Percentiles rank a stretch among this genome's conserved stretches.
These are phyloP conservation scores for Lentinula detonsa DNA, from an alignment of 768 basidiomycete species.

Conservation along the genomic window DNA sequence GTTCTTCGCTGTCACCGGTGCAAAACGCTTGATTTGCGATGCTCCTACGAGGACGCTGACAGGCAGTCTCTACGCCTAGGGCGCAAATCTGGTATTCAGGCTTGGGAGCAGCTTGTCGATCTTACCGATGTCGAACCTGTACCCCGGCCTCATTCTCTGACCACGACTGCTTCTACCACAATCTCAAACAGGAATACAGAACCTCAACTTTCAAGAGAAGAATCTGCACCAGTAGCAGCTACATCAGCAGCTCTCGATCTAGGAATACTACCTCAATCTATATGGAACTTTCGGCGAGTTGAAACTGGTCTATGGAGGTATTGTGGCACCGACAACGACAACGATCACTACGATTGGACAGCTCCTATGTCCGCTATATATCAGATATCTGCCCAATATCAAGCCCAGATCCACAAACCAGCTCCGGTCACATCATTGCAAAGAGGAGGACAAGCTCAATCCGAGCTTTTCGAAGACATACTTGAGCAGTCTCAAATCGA, in stretches of 20 bases:
- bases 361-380: background rate
- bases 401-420: background rate
- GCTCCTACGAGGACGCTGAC: background rate
- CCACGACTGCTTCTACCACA: background rate
- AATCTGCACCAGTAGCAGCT: background rate
- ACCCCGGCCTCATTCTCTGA: background rate
- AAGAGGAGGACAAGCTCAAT: background rate
- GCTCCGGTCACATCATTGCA: background rate
- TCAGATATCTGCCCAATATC: background rate
- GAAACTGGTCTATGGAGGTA: background rate
- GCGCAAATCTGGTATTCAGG: background rate
- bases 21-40: background rate
- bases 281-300: background rate
- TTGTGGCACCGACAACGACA: background rate
- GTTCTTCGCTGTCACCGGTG: slow-evolving; percentile 1
- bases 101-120: background rate
- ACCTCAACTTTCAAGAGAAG: background rate
- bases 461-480: background rate
- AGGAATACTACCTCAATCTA: background rate
- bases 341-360: background rate
- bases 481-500: background rate
- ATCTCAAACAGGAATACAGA: background rate
- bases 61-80: background rate
- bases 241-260: background rate
- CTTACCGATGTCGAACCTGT: background rate